Evolutionary conservation across 164 flowering plant genomes (phyloP).

Genomic region (Tetracentron sinense): DNA sequence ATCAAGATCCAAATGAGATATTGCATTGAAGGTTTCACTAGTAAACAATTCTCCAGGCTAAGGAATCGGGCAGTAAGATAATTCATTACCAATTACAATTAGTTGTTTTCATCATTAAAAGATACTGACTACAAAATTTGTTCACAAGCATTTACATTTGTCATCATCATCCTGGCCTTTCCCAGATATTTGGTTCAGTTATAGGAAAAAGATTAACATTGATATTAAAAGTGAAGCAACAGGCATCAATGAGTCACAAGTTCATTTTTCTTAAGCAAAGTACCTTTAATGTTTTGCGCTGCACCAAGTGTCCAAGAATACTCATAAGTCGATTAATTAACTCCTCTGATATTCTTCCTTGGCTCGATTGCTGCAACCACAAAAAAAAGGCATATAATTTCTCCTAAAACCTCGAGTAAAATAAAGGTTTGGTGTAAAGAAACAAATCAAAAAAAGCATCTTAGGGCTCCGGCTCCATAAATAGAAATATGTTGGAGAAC

Average conservation of each 20-base stretch:
- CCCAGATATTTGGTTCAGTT: constrained; percentile 1
- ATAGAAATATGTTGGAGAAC: constrained; percentile 3
- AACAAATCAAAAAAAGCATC: constrained; percentile 8
- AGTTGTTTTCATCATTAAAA: too few species aligned
- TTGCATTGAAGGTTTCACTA: neutral
- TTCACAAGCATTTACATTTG: neutral
- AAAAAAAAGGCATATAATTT: constrained; percentile 5
- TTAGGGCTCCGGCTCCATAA: too few species aligned
- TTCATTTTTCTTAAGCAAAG: neutral
- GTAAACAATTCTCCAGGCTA: neutral
- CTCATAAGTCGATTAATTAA: constrained; percentile 76
- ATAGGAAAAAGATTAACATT: too few species aligned
- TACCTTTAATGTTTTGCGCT: constrained; percentile 87
- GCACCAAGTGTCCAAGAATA: constrained; percentile 83
- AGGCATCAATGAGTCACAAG: neutral
- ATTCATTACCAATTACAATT: neutral
- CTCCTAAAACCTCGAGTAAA: neutral
- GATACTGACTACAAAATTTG: neutral
- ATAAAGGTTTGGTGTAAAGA: neutral
- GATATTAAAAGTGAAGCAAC: too few species aligned
- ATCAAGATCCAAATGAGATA: neutral
- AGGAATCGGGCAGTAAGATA: neutral
- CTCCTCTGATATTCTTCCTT: constrained; percentile 83
- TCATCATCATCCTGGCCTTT: neutral
- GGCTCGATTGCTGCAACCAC: constrained; percentile 66